Base-by-base conservation (phyloP, 139 green algal species). In the Edaphochlamys debaryana region DNA sequence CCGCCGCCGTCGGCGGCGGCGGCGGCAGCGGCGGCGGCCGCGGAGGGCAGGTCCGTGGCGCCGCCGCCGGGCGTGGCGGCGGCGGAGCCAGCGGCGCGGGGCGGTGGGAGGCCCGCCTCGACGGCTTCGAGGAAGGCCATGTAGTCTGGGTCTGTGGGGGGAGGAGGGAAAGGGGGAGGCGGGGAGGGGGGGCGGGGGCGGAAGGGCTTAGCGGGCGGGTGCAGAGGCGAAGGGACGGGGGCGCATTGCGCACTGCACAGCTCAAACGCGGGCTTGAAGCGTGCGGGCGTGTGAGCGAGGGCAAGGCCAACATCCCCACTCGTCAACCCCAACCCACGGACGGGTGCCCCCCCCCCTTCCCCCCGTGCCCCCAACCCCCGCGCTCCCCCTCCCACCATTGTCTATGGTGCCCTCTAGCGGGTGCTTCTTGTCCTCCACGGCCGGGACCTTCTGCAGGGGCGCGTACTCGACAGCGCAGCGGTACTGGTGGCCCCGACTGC, bases 331-430 rank as follows among this genome's bases (percentile, higher is more conserved):
- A n/a, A n/a, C n/a, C n/a, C n/a, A n/a, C n/a, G n/a, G n/a, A n/a
- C n/a, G n/a, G n/a, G n/a, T n/a, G n/a, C n/a, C n/a, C n/a, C n/a
- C n/a, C n/a, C n/a, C n/a, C n/a, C n/a, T n/a, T n/a, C n/a, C n/a
- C n/a, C n/a, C n/a, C n/a, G n/a, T n/a, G n/a, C n/a, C n/a, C n/a
- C n/a, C n/a, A n/a, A n/a, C n/a, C n/a, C n/a, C n/a, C n/a, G n/a
- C n/a, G n/a, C n/a, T n/a, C n/a, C n/a, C 36, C n/a, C 20, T 25
- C 81, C 3, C 73, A 94, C 93, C 93, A 63, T 92, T 86, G 20
- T 95, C 89, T 17, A 96, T 89, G 11, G 94, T 95, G 62, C 92
- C 92, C 69, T 95, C 93, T 45, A 90, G 73, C 0, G 89, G 85
- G 62, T 95, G 89, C 5, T 88, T 86, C 79, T 94, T 94, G 13